Evolutionary conservation across 768 basidiomycete genomes (phyloP).

Genomic region (Pisolithus sp.): DNA sequence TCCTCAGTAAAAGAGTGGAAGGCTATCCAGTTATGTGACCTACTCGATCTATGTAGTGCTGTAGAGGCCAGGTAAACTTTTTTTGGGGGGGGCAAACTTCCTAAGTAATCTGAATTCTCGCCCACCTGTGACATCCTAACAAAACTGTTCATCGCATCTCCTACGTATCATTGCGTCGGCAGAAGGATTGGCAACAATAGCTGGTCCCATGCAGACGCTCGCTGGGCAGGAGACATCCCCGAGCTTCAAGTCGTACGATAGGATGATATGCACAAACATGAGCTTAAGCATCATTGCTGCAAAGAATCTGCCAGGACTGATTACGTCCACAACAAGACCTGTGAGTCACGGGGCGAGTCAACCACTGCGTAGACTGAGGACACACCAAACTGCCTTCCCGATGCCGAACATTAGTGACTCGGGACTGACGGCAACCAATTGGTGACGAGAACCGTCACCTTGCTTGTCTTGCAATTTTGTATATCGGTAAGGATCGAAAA

Average conservation of each 20-base stretch:
- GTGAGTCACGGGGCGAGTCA: neutral
- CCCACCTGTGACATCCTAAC: no score
- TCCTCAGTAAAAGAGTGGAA: no score
- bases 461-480: slow-evolving; percentile 27
- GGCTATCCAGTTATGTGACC: no score
- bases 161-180: no score
- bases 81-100: no score
- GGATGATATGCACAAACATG: slow-evolving; percentile 30
- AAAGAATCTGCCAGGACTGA: slow-evolving; percentile 37
- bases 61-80: no score
- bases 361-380: neutral
- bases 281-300: slow-evolving; percentile 34
- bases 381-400: slow-evolving; percentile 23
- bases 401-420: slow-evolving; percentile 35
- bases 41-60: no score
- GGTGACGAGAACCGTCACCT: slow-evolving; percentile 28
- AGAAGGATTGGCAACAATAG: no score
- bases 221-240: slow-evolving; percentile 25
- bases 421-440: slow-evolving; percentile 28
- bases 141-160: no score
- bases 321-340: neutral
- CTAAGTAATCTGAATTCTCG: no score
- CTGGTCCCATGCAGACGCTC: no score
- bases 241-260: slow-evolving; percentile 39
- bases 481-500: slow-evolving; percentile 48